phyloP scores from a whole-genome alignment of 257 asterid genomes.

The Schizonepeta tenuifolia region DNA sequence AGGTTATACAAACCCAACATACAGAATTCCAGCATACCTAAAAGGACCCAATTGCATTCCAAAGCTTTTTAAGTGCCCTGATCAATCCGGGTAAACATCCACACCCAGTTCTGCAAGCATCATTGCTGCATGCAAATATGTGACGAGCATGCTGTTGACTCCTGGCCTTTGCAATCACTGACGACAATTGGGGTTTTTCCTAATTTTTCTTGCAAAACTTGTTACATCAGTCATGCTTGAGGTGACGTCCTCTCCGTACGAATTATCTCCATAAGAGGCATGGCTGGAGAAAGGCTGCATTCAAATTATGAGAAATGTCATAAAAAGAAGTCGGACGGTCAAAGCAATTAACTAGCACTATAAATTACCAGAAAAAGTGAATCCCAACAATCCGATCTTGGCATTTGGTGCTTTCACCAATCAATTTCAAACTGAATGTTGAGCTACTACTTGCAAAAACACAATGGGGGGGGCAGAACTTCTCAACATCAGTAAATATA shows the following conservation, averaged over 20 bases:
- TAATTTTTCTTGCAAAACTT: slow-evolving; percentile 50
- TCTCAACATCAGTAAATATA: slow-evolving; percentile 49
- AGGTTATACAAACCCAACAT: too few species aligned
- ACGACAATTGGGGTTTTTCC: slow-evolving; percentile 58
- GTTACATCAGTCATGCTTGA: slow-evolving; percentile 56
- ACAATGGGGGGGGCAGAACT: slow-evolving; percentile 47
- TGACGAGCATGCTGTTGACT: slow-evolving; percentile 49
- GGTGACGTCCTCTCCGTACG: slow-evolving; percentile 40
- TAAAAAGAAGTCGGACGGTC: slow-evolving; percentile 14
- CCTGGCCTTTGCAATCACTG: slow-evolving; percentile 48
- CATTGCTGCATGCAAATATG: slow-evolving; percentile 53
- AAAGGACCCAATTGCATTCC: slow-evolving; percentile 66
- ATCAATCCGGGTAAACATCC: slow-evolving; percentile 54
- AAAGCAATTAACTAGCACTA: slow-evolving; percentile 4
- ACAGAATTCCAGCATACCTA: too few species aligned
- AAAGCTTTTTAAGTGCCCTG: slow-evolving; percentile 46
- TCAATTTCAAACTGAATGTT: slow-evolving; percentile 38
- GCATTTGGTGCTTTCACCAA: slow-evolving; percentile 49
- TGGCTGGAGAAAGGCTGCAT: slow-evolving; percentile 54
- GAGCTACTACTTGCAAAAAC: slow-evolving; percentile 51
- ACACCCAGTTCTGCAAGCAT: slow-evolving; percentile 54
- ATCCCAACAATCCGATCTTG: slow-evolving; percentile 46
- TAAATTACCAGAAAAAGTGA: slow-evolving; percentile 52
- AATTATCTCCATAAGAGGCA: slow-evolving; percentile 54
- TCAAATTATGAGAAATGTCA: slow-evolving; percentile 17